These are phyloP conservation scores for Aspergillus neoniger DNA, from an alignment of 2,329 filamentous ascomycete species.

Conservation along the genomic window DNA sequence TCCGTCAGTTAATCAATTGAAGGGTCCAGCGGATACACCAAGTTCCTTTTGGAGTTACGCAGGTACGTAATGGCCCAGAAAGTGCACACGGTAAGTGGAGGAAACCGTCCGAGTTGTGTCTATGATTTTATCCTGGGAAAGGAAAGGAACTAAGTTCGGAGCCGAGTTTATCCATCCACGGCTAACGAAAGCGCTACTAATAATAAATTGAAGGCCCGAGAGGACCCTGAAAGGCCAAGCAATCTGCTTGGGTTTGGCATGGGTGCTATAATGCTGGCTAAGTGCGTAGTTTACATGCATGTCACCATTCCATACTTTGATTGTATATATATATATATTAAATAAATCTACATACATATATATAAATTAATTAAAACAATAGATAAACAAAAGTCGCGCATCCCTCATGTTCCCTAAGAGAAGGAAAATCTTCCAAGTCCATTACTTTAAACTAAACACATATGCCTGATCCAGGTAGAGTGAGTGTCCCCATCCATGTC, in stretches of 20 bases:
- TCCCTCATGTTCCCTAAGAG: background rate
- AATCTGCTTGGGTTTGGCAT: background rate
- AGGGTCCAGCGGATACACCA: too few species aligned
- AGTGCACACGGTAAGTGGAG: background rate
- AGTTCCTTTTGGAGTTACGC: background rate
- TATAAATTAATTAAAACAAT: too few species aligned
- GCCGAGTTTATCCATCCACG: conserved; percentile 2
- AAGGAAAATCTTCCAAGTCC: too few species aligned
- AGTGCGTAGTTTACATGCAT: background rate
- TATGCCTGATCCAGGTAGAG: background rate
- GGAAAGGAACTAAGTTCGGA: background rate
- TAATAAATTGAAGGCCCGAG: conserved; percentile 1
- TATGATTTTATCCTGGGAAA: background rate
- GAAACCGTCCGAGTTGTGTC: background rate
- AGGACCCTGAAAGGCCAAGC: conserved; percentile 6
- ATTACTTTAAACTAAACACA: background rate
- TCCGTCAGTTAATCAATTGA: background rate
- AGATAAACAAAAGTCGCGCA: background rate
- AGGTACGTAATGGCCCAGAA: background rate
- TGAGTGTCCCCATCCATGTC: too few species aligned
- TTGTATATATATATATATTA: background rate
- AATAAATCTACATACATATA: too few species aligned
- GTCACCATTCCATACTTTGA: background rate
- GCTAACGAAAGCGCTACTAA: conserved; percentile 1
- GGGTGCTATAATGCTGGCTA: background rate